These are phyloP conservation scores for Hemileccinum rubropunctum DNA, from an alignment of 768 basidiomycete species.

Conservation along the genomic window DNA sequence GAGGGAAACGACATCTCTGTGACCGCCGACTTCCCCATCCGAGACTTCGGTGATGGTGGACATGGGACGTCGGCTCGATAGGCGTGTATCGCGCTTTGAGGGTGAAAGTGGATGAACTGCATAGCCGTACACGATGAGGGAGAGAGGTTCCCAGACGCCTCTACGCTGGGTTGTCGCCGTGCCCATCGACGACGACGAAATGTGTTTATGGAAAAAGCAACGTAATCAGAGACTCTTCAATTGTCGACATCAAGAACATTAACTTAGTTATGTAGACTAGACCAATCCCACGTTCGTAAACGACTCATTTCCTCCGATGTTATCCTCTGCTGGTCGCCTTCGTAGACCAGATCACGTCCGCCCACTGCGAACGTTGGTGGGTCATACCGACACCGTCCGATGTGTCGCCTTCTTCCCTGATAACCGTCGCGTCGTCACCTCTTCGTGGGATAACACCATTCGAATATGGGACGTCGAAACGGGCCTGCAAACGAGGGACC, in stretches of 20 bases:
- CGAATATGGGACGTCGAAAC: slow-evolving; percentile 28
- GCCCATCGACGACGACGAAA: slow-evolving; percentile 13
- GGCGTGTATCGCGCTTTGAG: slow-evolving; percentile 67
- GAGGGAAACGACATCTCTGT: slow-evolving; percentile 77
- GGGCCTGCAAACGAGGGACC: slow-evolving; percentile 9
- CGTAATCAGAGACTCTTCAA: neutral
- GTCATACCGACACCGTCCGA: slow-evolving; percentile 26
- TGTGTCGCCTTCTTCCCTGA: slow-evolving; percentile 30
- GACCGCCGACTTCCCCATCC: slow-evolving; percentile 59
- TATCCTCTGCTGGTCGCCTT: slow-evolving; percentile 19
- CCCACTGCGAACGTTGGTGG: slow-evolving; percentile 31
- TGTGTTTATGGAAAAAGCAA: neutral
- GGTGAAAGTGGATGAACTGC: slow-evolving; percentile 82
- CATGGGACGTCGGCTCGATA: slow-evolving; percentile 43
- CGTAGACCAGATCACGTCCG: slow-evolving; percentile 26
- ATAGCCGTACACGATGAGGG: slow-evolving; percentile 86
- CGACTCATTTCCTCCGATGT: no score
- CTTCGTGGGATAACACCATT: slow-evolving; percentile 26
- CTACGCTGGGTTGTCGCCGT: slow-evolving; percentile 30
- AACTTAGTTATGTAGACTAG: no score
- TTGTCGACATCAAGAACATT: no score
- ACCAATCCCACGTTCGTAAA: no score
- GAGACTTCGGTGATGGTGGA: slow-evolving; percentile 46
- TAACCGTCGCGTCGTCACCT: slow-evolving; percentile 21
- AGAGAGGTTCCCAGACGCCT: slow-evolving; percentile 62